A percentile compares a stretch with the other conserved stretches of the same genome.
phyloP scores from a whole-genome alignment of 805 yeast species.

The Ogataea neopini region DNA sequence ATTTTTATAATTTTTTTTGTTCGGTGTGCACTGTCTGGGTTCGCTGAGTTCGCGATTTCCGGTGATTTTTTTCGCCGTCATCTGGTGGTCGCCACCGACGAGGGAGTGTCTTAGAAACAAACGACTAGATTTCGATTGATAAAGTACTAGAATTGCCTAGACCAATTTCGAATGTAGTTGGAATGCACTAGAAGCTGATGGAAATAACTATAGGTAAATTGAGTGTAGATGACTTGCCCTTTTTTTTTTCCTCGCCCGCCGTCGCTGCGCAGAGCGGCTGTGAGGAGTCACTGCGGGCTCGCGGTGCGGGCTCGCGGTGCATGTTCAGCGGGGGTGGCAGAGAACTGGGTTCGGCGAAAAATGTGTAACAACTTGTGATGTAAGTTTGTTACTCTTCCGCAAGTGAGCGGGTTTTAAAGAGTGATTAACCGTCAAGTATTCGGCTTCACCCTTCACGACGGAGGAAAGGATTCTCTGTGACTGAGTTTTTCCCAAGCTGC shows the following conservation, averaged over 20 bases:
- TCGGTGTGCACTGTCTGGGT: too few relatives aligned
- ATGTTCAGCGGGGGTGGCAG: neutral
- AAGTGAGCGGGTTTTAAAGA: neutral
- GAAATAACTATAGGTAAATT: neutral
- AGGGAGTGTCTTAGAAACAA: neutral
- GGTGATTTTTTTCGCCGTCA: neutral
- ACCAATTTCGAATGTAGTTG: neutral
- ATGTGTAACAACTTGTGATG: neutral
- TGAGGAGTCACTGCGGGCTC: constrained; percentile 1
- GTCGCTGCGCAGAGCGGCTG: constrained; percentile 2
- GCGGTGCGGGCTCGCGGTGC: constrained; percentile 2
- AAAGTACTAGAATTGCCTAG: neutral
- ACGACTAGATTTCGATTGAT: neutral
- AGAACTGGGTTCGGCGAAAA: neutral
- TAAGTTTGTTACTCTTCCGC: neutral
- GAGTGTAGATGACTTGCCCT: neutral
- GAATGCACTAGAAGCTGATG: neutral
- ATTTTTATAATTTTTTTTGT: too few relatives aligned
- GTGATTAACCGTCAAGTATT: neutral
- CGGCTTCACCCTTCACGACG: neutral
- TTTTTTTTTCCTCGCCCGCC: neutral
- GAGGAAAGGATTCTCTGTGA: neutral
- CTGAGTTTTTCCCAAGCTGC: neutral
- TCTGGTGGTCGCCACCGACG: neutral
- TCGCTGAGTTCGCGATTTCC: too few relatives aligned